Evolutionary conservation across 2,329 filamentous ascomycete genomes (phyloP).

Genomic region (Phialophora verrucosa): DNA sequence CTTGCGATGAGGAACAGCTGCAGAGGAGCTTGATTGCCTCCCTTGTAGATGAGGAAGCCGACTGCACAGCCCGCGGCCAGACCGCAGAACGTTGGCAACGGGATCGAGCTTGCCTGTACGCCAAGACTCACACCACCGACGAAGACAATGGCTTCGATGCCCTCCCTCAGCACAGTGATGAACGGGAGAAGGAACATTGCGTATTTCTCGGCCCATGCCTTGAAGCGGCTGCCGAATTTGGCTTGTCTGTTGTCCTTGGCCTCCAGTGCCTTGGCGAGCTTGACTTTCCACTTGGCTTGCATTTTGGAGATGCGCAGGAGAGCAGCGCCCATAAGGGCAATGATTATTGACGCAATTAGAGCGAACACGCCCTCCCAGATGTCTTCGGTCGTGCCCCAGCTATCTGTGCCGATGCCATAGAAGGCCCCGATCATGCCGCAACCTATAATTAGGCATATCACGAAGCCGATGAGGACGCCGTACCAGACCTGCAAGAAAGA

Average conservation of each 20-base stretch:
- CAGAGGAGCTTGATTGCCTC: constrained; percentile 68
- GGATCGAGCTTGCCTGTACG: constrained; percentile 75
- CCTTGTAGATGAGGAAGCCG: constrained; percentile 79
- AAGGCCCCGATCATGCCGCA: constrained; percentile 73
- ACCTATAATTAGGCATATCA: constrained; percentile 70
- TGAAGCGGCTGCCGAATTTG: constrained; percentile 56
- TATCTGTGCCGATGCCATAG: constrained; percentile 70
- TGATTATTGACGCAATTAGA: constrained; percentile 77
- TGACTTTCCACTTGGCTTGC: constrained; percentile 85
- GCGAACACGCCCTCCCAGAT: constrained; percentile 83
- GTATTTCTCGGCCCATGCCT: constrained; percentile 74
- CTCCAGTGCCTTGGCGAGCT: constrained; percentile 74
- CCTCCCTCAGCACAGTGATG: constrained; percentile 84
- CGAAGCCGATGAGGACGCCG: constrained; percentile 66
- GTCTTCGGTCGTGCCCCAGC: constrained; percentile 71
- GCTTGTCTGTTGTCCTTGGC: constrained; percentile 54
- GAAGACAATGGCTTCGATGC: constrained; percentile 84
- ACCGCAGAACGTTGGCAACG: constrained; percentile 75
- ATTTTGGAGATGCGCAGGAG: constrained; percentile 82
- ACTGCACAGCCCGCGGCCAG: constrained; percentile 69
- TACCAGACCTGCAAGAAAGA: constrained; percentile 65
- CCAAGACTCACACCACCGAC: constrained; percentile 82
- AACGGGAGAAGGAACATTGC: constrained; percentile 87
- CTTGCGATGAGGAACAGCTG: constrained; percentile 82
- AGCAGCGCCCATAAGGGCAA: constrained; percentile 79